Base-by-base conservation (phyloP, 1,284 basidiomycete genomes). In the Moniliella sp. region DNA sequence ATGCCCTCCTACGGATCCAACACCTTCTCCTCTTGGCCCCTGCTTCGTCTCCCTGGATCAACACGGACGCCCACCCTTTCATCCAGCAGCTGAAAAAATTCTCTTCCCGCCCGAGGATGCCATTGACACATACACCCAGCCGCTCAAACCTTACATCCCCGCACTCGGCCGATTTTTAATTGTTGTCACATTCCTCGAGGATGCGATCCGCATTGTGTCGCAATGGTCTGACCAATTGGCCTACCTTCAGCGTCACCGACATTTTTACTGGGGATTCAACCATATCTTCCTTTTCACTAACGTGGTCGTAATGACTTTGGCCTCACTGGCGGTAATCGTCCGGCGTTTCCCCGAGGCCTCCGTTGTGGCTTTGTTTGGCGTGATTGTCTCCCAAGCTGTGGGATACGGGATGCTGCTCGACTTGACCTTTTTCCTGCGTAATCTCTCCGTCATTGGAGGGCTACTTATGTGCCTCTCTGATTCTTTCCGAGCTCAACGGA, bases 391-490 rank as follows among this genome's bases (percentile, higher is more conserved):
- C 36, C 91, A 99, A 65, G 91, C 62, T 2, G 75, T 88, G 46
- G 82, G 82, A 43, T 88, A 88, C 60, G 82, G 82, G 15, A 75
- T 88, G 53, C 82, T 88, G 49, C 86, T 86, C 61, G 91, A 97
- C 69, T 69, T 94, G 57, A 94, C 82, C 66, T 99, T 99, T 71
- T 99, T 99, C 81, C 76, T 97, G 28, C 78, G 82, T 60, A 88
- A 88, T 64, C 67, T 88, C 28, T 78, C 75, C 41, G 82, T 88
- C 51, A 76, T 88, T 38, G 82, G 82, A 38, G 82, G 82, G 29
- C 71, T 88, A 28, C 73, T 88, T 57, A 97, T 99, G 91, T 86
- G 94, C 31, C 83, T 99, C 64, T 84, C 78, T 42, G 91, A 97
- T 62, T 79, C 80, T 2, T 76, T 97, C 67, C 40, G 46, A 9